Evolutionary conservation across 2,329 filamentous ascomycete genomes (phyloP).

Genomic region (Colletotrichum truncatum): DNA sequence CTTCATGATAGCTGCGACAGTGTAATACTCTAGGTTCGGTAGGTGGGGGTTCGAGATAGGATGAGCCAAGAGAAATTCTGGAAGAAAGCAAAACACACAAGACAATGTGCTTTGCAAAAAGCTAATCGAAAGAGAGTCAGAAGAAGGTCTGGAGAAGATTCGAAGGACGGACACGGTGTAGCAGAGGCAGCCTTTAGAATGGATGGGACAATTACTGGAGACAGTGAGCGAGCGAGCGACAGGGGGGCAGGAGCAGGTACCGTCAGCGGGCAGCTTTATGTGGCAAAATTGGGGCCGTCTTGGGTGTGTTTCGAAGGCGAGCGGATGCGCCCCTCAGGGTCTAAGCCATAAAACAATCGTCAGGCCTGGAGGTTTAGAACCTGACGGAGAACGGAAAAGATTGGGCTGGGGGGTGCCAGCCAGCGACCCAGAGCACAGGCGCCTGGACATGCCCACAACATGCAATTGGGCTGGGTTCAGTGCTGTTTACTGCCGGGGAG

Average conservation of each 20-base stretch:
- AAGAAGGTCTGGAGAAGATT: slow-evolving; percentile 1
- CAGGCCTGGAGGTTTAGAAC: slow-evolving; percentile 23
- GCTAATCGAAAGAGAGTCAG: slow-evolving; percentile 10
- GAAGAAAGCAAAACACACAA: slow-evolving; percentile 11
- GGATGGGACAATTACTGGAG: slow-evolving; percentile 1
- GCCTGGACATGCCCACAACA: background rate
- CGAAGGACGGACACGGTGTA: slow-evolving; percentile 3
- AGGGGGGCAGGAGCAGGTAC: slow-evolving; percentile 5
- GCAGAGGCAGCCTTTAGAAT: slow-evolving; percentile 3
- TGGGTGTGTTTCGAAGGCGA: slow-evolving; percentile 34
- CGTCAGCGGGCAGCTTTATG: slow-evolving; percentile 19
- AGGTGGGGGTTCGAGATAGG: background rate
- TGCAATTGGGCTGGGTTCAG: slow-evolving; percentile 8
- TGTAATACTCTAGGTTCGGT: background rate
- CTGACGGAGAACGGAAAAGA: slow-evolving; percentile 12
- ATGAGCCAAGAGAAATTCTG: background rate
- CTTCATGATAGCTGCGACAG: slow-evolving; percentile 55
- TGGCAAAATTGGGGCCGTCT: slow-evolving; percentile 33
- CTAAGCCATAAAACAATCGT: slow-evolving; percentile 32
- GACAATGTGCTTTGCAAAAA: slow-evolving; percentile 17
- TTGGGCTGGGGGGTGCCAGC: slow-evolving; percentile 7
- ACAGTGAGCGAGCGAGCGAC: slow-evolving; percentile 4
- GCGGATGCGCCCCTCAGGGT: slow-evolving; percentile 28
- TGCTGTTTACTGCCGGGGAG: background rate
- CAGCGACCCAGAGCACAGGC: background rate